These are phyloP conservation scores for Calonectria pseudoreteaudii DNA, from an alignment of 2,329 filamentous ascomycete species.

Conservation along the genomic window DNA sequence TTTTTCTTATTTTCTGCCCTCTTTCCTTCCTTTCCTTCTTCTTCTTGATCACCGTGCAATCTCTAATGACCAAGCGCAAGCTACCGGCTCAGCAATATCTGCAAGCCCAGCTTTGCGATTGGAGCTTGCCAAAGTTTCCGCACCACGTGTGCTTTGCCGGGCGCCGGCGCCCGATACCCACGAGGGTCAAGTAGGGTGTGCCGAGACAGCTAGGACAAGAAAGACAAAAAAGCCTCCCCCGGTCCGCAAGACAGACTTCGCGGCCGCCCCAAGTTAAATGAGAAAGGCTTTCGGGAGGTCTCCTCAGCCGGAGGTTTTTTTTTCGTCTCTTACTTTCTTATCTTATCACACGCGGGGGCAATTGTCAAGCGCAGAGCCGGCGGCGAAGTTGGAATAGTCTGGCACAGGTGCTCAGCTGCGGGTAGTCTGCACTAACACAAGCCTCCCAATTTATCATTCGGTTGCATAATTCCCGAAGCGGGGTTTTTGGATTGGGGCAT, in stretches of 20 bases:
- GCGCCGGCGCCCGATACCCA: not conserved
- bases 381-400: not conserved
- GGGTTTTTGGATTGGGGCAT: not conserved
- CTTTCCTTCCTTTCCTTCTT: no score
- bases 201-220: not conserved
- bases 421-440: slow-evolving; percentile 4
- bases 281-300: not conserved
- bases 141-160: not conserved
- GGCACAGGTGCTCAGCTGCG: not conserved
- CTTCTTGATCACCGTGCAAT: not conserved
- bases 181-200: not conserved
- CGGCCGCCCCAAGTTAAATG: not conserved
- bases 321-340: no score
- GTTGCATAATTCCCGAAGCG: not conserved
- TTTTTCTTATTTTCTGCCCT: not conserved
- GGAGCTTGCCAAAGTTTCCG: not conserved
- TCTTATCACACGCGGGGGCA: not conserved
- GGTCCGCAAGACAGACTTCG: not conserved
- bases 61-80: not conserved
- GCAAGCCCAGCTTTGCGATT: not conserved
- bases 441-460: not conserved
- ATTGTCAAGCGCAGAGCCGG: not conserved
- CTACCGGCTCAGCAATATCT: not conserved
- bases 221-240: not conserved
- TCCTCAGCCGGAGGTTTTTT: not conserved